phyloP scores from a whole-genome alignment of 2,329 filamentous ascomycete species.

The Penicillium sp. region DNA sequence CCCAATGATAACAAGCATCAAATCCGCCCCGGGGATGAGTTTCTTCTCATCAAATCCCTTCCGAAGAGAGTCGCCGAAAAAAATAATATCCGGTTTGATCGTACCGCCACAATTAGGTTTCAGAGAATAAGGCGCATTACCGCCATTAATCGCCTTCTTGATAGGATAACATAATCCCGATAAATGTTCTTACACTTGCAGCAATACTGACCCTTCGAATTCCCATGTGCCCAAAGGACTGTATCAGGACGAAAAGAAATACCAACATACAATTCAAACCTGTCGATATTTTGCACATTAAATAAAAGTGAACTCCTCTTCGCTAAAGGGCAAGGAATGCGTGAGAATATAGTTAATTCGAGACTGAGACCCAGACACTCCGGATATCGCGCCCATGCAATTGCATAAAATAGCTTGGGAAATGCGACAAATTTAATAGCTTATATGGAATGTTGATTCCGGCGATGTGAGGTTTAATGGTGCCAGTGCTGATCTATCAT shows the following conservation, averaged over 20 bases:
- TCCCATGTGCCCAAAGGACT: slow-evolving; percentile 85
- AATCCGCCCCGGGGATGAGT: slow-evolving; percentile 63
- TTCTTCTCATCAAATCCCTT: slow-evolving; percentile 61
- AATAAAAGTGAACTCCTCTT: slow-evolving; percentile 73
- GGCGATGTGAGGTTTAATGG: slow-evolving; percentile 78
- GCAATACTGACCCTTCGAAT: slow-evolving; percentile 81
- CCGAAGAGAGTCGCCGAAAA: slow-evolving; percentile 75
- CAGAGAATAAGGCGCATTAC: slow-evolving; percentile 69
- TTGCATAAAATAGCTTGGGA: slow-evolving; percentile 84
- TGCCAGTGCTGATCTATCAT: slow-evolving; percentile 80
- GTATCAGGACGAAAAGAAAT: slow-evolving; percentile 74
- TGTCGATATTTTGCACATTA: slow-evolving; percentile 90
- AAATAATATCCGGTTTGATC: slow-evolving; percentile 85
- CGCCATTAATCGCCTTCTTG: slow-evolving; percentile 66
- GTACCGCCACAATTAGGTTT: slow-evolving; percentile 66
- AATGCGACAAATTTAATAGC: slow-evolving; percentile 76
- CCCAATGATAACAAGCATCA: slow-evolving; percentile 79
- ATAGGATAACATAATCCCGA: slow-evolving; percentile 70
- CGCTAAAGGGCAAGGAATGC: slow-evolving; percentile 77
- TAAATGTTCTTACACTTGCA: slow-evolving; percentile 74
- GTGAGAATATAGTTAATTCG: slow-evolving; percentile 79
- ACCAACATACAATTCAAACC: slow-evolving; percentile 79
- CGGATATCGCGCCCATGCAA: slow-evolving; percentile 84
- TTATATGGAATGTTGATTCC: slow-evolving; percentile 85
- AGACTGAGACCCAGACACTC: too few relatives aligned